Conservation (phyloP, 192 early-diverging fungal genomes). For the Entomortierella lignicola region DNA sequence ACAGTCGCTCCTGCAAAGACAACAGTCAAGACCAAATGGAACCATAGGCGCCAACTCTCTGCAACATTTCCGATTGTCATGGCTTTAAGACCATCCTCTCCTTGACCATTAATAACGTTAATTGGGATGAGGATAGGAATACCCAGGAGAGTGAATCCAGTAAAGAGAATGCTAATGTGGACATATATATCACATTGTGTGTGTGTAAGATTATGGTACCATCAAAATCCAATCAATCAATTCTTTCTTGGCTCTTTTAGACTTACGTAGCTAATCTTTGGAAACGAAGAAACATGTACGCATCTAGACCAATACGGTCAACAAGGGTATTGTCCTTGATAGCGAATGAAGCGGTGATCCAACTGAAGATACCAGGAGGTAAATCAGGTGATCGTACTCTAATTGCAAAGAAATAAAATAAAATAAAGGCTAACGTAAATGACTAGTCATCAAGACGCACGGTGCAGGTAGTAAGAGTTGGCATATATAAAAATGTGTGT, state of each 20-base stretch:
- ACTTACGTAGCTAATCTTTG: slow-evolving; percentile 66
- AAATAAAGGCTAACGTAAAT: no score
- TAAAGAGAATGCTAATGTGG: slow-evolving; percentile 66
- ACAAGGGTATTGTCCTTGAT: slow-evolving; percentile 66
- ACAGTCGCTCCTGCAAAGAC: slow-evolving; percentile 55
- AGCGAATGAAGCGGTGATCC: slow-evolving; percentile 67
- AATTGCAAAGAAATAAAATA: background rate
- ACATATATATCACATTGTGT: no score
- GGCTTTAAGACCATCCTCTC: slow-evolving; percentile 62
- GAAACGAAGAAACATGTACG: slow-evolving; percentile 83
- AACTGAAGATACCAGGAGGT: slow-evolving; percentile 62
- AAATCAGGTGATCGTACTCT: slow-evolving; percentile 66
- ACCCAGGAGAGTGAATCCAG: slow-evolving; percentile 64
- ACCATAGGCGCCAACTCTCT: slow-evolving; percentile 70
- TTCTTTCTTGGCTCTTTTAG: no score
- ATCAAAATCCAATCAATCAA: no score
- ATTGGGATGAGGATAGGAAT: slow-evolving; percentile 77
- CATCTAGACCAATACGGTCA: slow-evolving; percentile 72
- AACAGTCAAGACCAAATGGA: slow-evolving; percentile 70
- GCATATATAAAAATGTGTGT: background rate
- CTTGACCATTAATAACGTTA: slow-evolving; percentile 66
- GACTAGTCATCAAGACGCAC: background rate
- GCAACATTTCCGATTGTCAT: slow-evolving; percentile 81
- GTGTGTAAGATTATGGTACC: no score
- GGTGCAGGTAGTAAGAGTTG: no score